Conservation (phyloP, 83 land plant genomes). For the Isoetes engelmannii region DNA sequence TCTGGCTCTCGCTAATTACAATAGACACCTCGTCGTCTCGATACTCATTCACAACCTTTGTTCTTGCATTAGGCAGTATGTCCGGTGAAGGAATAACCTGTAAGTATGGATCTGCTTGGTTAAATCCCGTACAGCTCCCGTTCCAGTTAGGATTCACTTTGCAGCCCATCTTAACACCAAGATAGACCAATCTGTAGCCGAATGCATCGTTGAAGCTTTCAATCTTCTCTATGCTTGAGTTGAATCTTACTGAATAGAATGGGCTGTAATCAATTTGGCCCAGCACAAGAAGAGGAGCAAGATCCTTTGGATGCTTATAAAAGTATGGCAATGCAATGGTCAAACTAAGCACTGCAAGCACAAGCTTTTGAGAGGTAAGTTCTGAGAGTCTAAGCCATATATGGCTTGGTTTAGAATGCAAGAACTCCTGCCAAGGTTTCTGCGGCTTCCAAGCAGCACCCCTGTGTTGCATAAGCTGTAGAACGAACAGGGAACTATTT, state of each 20-base stretch:
- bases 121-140: constrained; percentile 19
- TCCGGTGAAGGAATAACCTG: constrained; percentile 22
- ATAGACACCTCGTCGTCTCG: constrained; percentile 21
- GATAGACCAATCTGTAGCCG: constrained; percentile 28
- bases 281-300: constrained; percentile 26
- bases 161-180: constrained; percentile 32
- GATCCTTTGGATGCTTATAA: constrained; percentile 11
- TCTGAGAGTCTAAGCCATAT: constrained; percentile 37
- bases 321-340: constrained; percentile 19
- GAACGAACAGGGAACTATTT: no score
- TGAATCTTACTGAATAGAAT: constrained; percentile 20
- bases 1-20: constrained; percentile 30
- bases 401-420: constrained; percentile 31
- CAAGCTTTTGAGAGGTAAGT: constrained; percentile 30
- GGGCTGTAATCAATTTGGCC: constrained; percentile 22
- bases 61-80: constrained; percentile 10
- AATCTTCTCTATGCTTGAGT: constrained; percentile 17
- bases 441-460: no score
- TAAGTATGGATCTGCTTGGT: constrained; percentile 10
- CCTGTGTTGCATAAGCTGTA: no score
- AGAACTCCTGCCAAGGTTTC: no score
- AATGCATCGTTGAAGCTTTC: constrained; percentile 20
- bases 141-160: constrained; percentile 24
- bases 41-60: constrained; percentile 14
- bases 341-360: constrained; percentile 24